A percentile compares a stretch with the other conserved stretches of the same genome.
These are phyloP conservation scores for Phytopythium mirpurense DNA, from an alignment of 352 stramenopile genomes.

Conservation along the genomic window DNA sequence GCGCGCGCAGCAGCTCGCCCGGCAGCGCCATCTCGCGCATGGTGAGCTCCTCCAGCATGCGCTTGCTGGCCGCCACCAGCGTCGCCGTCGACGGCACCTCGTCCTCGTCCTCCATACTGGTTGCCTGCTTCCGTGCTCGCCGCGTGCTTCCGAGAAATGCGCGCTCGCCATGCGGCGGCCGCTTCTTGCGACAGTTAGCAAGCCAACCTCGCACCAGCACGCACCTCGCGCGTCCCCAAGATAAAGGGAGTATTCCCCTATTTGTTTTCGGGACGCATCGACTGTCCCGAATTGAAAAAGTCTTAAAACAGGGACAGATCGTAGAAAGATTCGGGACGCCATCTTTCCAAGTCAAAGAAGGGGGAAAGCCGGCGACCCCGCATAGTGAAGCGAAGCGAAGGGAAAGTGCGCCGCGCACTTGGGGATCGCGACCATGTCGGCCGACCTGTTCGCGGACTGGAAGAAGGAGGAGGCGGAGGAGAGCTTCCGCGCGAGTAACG, in stretches of 20 bases:
- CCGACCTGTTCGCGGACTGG: slow-evolving; percentile 87
- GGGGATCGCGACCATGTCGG: slow-evolving; percentile 77
- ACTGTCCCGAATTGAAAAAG: neutral
- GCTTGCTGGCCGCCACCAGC: slow-evolving; percentile 21
- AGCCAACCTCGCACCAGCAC: neutral
- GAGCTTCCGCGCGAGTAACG: slow-evolving; percentile 13
- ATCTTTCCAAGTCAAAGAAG: slow-evolving; percentile 1
- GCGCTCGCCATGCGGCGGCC: neutral
- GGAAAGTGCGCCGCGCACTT: slow-evolving; percentile 3
- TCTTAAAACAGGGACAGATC: neutral
- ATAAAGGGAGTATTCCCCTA: too few species aligned
- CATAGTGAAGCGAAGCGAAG: slow-evolving; percentile 3
- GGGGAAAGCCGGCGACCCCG: neutral
- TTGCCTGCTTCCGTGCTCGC: slow-evolving; percentile 1
- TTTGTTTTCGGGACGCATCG: neutral
- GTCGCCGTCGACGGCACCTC: slow-evolving; percentile 10
- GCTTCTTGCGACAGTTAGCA: slow-evolving; percentile 2
- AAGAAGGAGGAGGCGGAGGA: slow-evolving; percentile 70
- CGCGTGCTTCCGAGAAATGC: slow-evolving; percentile 4
- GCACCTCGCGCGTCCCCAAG: neutral
- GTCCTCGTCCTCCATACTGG: slow-evolving; percentile 2
- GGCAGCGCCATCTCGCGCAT: slow-evolving; percentile 19
- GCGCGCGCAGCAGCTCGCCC: slow-evolving; percentile 43
- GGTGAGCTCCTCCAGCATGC: slow-evolving; percentile 31
- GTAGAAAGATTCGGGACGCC: slow-evolving; percentile 1